These are phyloP conservation scores for Phytopythium delawarense DNA, from an alignment of 352 stramenopile species.

Conservation along the genomic window DNA sequence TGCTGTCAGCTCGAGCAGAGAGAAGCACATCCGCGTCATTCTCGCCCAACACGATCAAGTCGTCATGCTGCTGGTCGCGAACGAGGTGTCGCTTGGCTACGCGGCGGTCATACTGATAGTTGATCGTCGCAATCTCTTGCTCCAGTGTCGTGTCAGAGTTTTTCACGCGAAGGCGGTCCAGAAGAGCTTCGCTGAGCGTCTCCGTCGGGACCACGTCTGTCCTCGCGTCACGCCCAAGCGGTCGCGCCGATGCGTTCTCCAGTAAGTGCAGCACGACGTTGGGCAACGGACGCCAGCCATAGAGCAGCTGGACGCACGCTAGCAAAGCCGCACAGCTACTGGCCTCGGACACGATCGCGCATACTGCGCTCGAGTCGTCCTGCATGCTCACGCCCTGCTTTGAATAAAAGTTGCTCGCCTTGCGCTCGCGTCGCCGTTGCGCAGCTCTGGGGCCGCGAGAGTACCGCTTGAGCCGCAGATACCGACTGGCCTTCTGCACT, in stretches of 20 bases:
- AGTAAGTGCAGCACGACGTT: slow-evolving; percentile 72
- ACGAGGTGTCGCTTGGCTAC: slow-evolving; percentile 54
- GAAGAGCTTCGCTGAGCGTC: slow-evolving; percentile 26
- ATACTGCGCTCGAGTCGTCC: slow-evolving; percentile 59
- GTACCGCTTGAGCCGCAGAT: slow-evolving; percentile 85
- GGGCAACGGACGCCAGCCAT: slow-evolving; percentile 64
- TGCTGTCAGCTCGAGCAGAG: neutral
- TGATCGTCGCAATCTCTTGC: slow-evolving; percentile 71
- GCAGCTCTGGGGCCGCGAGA: slow-evolving; percentile 60
- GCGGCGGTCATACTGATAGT: slow-evolving; percentile 69
- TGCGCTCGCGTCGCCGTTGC: slow-evolving; percentile 47
- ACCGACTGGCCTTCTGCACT: slow-evolving; percentile 73
- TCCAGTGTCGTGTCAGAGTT: slow-evolving; percentile 44
- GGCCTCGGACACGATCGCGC: slow-evolving; percentile 73
- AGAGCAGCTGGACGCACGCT: slow-evolving; percentile 74
- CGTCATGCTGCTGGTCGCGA: slow-evolving; percentile 24
- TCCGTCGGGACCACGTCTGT: slow-evolving; percentile 9
- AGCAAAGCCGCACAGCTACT: slow-evolving; percentile 71
- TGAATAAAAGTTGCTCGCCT: slow-evolving; percentile 76
- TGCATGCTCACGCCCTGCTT: slow-evolving; percentile 60
- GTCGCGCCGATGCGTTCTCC: slow-evolving; percentile 10
- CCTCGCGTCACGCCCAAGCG: neutral
- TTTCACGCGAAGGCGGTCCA: slow-evolving; percentile 37
- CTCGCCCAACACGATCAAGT: slow-evolving; percentile 21
- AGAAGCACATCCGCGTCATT: slow-evolving; percentile 1